phyloP scores from a whole-genome alignment of 495 filamentous ascomycete genomes.

The Talaromyces ruber region DNA sequence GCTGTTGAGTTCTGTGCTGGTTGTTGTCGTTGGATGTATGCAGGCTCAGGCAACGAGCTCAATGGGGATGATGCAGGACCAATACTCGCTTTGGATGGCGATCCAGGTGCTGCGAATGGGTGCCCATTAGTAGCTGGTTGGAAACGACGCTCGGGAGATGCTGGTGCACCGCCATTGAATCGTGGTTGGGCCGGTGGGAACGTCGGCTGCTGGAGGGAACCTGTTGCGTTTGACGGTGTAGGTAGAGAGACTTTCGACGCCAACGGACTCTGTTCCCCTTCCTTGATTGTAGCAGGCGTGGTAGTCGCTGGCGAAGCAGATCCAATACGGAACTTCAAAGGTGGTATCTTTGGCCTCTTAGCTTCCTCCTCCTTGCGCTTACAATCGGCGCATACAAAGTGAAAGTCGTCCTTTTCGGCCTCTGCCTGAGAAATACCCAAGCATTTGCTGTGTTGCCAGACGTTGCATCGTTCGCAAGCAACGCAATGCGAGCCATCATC shows the following conservation, averaged over 20 bases:
- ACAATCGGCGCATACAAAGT: slow-evolving; percentile 79
- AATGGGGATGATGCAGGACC: slow-evolving; percentile 16
- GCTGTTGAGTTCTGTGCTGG: slow-evolving; percentile 24
- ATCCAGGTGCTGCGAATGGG: slow-evolving; percentile 27
- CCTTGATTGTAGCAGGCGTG: slow-evolving; percentile 8
- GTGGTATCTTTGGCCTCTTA: slow-evolving; percentile 58
- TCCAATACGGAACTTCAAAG: slow-evolving; percentile 56
- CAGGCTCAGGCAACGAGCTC: slow-evolving; percentile 18
- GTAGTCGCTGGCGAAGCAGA: slow-evolving; percentile 37
- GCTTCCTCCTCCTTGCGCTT: slow-evolving; percentile 55
- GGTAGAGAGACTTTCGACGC: neutral
- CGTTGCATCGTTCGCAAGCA: slow-evolving; percentile 89
- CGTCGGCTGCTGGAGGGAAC: neutral
- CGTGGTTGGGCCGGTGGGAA: neutral
- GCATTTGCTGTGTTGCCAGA: slow-evolving; percentile 95
- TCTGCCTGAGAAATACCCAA: slow-evolving; percentile 67
- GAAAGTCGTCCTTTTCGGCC: slow-evolving; percentile 79
- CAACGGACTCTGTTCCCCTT: slow-evolving; percentile 4
- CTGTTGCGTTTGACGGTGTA: neutral
- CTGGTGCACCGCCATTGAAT: slow-evolving; percentile 8
- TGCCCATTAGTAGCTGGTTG: slow-evolving; percentile 15
- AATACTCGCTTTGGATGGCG: slow-evolving; percentile 28
- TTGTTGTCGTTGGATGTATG: slow-evolving; percentile 17
- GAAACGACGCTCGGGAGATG: slow-evolving; percentile 33
- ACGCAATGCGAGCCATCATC: slow-evolving; percentile 91